Evolutionary conservation across 495 filamentous ascomycete species (phyloP).

Genomic region (Collariella sp.): DNA sequence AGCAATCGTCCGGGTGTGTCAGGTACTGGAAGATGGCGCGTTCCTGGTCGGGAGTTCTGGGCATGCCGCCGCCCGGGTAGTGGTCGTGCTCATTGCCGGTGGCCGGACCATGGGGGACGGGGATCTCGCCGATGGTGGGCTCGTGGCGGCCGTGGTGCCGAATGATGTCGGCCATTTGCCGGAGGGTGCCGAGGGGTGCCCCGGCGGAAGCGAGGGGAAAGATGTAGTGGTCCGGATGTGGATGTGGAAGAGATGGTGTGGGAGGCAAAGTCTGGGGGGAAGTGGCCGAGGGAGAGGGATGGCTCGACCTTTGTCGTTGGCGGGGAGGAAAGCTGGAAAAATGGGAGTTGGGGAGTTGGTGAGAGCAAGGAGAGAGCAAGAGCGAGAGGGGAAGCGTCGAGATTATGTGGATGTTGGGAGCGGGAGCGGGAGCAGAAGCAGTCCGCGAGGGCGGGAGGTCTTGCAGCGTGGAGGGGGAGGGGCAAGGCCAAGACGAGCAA

Average conservation of each 20-base stretch:
- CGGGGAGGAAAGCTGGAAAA: too few relatives aligned
- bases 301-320: too few relatives aligned
- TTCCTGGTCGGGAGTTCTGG: constrained; percentile 44
- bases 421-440: too few relatives aligned
- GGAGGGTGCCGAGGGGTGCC: too few relatives aligned
- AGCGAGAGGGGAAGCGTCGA: background rate
- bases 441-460: background rate
- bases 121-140: constrained; percentile 35
- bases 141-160: constrained; percentile 36
- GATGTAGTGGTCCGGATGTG: too few relatives aligned
- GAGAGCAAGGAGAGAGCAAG: background rate
- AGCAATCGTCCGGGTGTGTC: constrained; percentile 75
- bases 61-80: constrained; percentile 35
- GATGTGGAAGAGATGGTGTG: too few relatives aligned
- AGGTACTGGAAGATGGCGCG: constrained; percentile 62
- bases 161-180: constrained; percentile 26
- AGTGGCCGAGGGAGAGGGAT: too few relatives aligned
- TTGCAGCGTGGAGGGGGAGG: background rate
- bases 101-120: constrained; percentile 42
- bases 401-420: too few relatives aligned
- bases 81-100: constrained; percentile 36
- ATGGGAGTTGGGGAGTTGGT: background rate
- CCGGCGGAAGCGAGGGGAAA: too few relatives aligned
- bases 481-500: background rate
- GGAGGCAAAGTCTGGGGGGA: too few relatives aligned